These are phyloP conservation scores for Helotiales sp. DNA, from an alignment of 2,329 filamentous ascomycete species.

Conservation along the genomic window DNA sequence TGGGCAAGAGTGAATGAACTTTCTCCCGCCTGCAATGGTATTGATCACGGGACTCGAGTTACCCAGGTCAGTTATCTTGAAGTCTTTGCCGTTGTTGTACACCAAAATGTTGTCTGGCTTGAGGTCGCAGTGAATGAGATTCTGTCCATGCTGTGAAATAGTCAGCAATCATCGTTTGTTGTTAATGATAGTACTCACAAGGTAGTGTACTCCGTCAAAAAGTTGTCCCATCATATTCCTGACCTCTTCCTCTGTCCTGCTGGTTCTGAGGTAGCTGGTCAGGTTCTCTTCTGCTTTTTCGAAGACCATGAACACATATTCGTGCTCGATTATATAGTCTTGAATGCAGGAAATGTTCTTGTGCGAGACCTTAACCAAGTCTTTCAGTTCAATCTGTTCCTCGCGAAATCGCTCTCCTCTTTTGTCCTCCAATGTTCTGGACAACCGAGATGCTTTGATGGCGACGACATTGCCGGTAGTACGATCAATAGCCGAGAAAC, in stretches of 20 bases:
- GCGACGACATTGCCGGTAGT: neutral
- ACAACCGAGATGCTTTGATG: neutral
- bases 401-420: neutral
- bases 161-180: neutral
- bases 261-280: neutral
- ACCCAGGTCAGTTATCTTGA: constrained; percentile 3
- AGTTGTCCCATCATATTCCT: neutral
- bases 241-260: neutral
- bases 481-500: neutral
- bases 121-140: constrained; percentile 3
- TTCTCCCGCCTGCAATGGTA: neutral
- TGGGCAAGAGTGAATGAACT: neutral
- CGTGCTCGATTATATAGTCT: neutral
- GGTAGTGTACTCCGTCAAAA: neutral
- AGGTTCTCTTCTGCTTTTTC: neutral
- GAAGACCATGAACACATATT: neutral
- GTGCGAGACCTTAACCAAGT: neutral
- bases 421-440: neutral
- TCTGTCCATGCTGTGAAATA: neutral
- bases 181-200: neutral
- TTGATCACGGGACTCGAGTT: neutral
- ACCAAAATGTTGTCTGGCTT: constrained; percentile 4
- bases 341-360: neutral
- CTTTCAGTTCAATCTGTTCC: neutral
- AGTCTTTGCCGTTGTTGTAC: neutral